A percentile compares a stretch with the other conserved stretches of the same genome.
Evolutionary conservation across 2,329 filamentous ascomycete genomes (phyloP).

Genomic region (Fusarium sulawesiense): DNA sequence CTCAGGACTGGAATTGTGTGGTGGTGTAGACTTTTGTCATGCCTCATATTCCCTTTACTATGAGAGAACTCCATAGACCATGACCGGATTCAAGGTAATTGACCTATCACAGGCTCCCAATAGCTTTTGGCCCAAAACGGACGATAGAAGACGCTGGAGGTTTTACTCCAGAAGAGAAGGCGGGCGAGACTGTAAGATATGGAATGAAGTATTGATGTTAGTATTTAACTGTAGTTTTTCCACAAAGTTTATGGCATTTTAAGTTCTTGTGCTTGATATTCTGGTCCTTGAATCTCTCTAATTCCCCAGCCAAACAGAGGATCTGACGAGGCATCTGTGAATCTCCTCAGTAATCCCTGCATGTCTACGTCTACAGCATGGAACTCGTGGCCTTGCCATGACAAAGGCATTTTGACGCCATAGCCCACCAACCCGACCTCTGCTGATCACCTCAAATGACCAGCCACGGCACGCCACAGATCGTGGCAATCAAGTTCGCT

Average conservation of each 20-base stretch:
- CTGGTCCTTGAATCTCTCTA: background rate
- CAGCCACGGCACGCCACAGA: slow-evolving; percentile 14
- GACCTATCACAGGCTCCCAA: background rate
- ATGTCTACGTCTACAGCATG: background rate
- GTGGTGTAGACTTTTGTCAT: background rate
- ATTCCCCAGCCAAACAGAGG: background rate
- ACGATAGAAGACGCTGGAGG: slow-evolving; percentile 11
- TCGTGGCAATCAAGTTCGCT: slow-evolving; percentile 29
- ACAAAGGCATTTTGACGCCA: slow-evolving; percentile 17
- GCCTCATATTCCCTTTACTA: background rate
- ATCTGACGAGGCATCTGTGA: background rate
- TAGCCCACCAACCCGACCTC: background rate
- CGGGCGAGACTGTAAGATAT: slow-evolving; percentile 11
- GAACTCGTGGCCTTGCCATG: background rate
- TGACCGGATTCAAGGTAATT: background rate
- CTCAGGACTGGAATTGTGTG: slow-evolving; percentile 23
- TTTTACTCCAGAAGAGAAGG: slow-evolving; percentile 6
- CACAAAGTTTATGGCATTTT: background rate
- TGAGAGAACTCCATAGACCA: background rate
- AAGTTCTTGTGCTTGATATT: background rate
- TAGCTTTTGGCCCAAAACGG: slow-evolving; percentile 1
- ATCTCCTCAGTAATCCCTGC: background rate
- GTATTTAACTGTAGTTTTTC: background rate
- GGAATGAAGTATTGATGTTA: background rate
- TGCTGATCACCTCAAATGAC: slow-evolving; percentile 1